These are phyloP conservation scores for Clarkia xantiana DNA, from an alignment of 345 rosid genomes.

Conservation along the genomic window DNA sequence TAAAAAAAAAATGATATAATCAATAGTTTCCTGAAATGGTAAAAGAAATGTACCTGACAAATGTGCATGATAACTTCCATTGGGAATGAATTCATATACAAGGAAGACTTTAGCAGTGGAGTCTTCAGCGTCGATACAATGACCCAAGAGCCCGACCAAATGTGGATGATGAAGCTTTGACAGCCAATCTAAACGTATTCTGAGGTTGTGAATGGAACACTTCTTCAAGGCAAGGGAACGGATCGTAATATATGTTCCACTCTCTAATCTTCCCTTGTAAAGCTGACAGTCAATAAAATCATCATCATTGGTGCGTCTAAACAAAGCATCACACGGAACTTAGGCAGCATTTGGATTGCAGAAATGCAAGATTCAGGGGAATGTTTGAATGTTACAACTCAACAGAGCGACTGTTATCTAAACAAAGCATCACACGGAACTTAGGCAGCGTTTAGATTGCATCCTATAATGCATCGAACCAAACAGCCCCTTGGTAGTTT, in stretches of 20 bases:
- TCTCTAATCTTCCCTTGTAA: constrained; percentile 68
- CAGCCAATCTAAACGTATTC: constrained; percentile 54
- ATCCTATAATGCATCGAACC: too few relatives aligned
- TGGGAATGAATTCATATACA: constrained; percentile 56
- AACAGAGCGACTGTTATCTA: too few relatives aligned
- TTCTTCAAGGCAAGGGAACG: constrained; percentile 50
- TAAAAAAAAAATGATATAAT: too few relatives aligned
- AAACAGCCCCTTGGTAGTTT: too few relatives aligned
- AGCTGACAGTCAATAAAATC: constrained; percentile 36
- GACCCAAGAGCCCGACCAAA: constrained; percentile 71
- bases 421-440: too few relatives aligned
- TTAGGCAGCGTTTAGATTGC: too few relatives aligned
- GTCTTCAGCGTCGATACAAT: constrained; percentile 54
- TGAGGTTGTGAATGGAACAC: constrained; percentile 58
- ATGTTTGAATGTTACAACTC: too few relatives aligned
- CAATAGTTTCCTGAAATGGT: background rate
- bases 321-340: too few relatives aligned
- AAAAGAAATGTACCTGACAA: constrained; percentile 48
- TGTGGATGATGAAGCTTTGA: constrained; percentile 90
- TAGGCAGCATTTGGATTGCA: too few relatives aligned
- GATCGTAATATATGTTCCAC: constrained; percentile 57
- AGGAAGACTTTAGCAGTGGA: constrained; percentile 42
- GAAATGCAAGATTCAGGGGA: too few relatives aligned
- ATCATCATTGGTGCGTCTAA: background rate
- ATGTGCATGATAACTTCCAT: constrained; percentile 53